Conservation (phyloP, 305 asterid species). For the Plantago lanceolata region DNA sequence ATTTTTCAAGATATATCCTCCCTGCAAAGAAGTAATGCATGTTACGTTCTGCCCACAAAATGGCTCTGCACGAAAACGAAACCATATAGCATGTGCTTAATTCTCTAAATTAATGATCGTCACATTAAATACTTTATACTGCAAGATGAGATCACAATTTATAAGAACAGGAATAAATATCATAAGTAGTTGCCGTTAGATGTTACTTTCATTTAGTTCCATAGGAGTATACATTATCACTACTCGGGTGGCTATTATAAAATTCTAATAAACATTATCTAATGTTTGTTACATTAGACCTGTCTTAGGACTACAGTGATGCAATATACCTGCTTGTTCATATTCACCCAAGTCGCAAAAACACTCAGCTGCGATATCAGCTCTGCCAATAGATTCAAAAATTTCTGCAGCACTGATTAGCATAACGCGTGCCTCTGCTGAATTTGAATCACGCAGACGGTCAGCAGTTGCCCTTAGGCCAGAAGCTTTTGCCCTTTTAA, state of each 20-base stretch:
- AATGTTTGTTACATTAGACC: background rate
- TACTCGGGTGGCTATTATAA: background rate
- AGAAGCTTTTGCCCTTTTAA: constrained; percentile 58
- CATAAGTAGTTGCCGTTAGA: background rate
- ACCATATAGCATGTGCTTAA: too few relatives aligned
- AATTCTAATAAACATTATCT: background rate
- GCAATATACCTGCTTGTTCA: constrained; percentile 48
- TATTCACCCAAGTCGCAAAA: constrained; percentile 57
- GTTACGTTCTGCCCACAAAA: background rate
- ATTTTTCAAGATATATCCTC: constrained; percentile 45
- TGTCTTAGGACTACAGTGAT: background rate
- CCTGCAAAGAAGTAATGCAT: constrained; percentile 32
- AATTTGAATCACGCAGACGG: constrained; percentile 36
- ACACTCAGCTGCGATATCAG: constrained; percentile 63
- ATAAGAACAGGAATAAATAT: too few relatives aligned
- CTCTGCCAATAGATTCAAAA: constrained; percentile 47
- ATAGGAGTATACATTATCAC: background rate
- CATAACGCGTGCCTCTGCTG: constrained; percentile 32
- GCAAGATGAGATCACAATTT: too few relatives aligned
- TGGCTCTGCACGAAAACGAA: background rate
- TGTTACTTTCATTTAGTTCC: background rate
- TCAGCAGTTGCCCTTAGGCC: constrained; percentile 52
- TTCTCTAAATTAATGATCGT: too few relatives aligned
- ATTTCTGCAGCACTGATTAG: constrained; percentile 68
- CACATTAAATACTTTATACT: too few relatives aligned